Percentiles rank a stretch among this genome's conserved stretches.
Conservation (phyloP, 495 filamentous ascomycete species). For the Penicillium manginii region DNA sequence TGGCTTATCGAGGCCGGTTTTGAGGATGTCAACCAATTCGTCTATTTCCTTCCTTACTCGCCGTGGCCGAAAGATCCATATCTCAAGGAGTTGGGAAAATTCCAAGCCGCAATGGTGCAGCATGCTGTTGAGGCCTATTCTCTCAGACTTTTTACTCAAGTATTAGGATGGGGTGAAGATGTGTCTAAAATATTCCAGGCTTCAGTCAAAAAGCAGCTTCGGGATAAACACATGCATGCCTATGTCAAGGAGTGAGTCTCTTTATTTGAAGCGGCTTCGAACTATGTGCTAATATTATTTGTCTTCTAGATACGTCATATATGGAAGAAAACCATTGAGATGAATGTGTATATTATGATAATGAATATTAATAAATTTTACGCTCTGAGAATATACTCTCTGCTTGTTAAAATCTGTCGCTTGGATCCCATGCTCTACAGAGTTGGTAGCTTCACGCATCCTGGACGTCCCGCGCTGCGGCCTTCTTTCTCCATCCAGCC, state of each 20-base stretch:
- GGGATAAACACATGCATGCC: constrained; percentile 35
- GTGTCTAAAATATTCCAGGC: constrained; percentile 28
- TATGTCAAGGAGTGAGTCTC: constrained; percentile 23
- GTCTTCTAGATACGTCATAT: background rate
- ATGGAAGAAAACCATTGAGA: constrained; percentile 8
- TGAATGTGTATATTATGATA: background rate
- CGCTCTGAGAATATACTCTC: background rate
- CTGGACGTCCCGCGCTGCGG: background rate
- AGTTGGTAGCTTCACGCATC: background rate
- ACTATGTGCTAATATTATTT: background rate
- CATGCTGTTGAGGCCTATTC: constrained; percentile 59
- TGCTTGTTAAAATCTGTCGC: no score
- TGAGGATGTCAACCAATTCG: constrained; percentile 57
- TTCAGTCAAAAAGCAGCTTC: constrained; percentile 24
- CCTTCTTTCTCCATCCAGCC: constrained; percentile 36
- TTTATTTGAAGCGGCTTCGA: background rate
- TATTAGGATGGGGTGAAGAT: constrained; percentile 43
- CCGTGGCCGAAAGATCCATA: constrained; percentile 67
- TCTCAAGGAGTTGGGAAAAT: constrained; percentile 67
- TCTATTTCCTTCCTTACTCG: constrained; percentile 65
- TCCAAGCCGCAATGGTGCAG: constrained; percentile 59
- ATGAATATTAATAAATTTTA: background rate
- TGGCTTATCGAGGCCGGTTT: constrained; percentile 55
- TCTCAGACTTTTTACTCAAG: constrained; percentile 60
- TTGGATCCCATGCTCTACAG: no score